Evolutionary conservation across 23 red algal species (phyloP), one percentile per base, ranked within the genome.

Genomic region (Agarophyton chilense): DNA sequence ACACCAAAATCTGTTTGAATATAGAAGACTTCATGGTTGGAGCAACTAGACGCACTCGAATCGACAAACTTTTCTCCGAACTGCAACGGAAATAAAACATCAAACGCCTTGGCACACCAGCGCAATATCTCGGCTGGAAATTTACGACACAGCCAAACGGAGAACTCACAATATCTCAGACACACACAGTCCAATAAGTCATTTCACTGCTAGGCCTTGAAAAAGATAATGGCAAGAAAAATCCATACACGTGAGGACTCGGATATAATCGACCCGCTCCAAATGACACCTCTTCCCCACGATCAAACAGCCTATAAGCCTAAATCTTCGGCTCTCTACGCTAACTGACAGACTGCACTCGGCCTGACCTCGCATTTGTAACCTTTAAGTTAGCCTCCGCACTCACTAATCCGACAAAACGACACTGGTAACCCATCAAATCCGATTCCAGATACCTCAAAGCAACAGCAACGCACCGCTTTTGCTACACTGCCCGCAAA

Each of bases 301-400:
- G n/a, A 41, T 24, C 68, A 22, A 7, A 16, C 4, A 29, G n/a
- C 16, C 68, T 44, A 8, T 74, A 44, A 6, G 68, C 68, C 6
- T 13, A 74, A 38, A 22, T 74, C 42, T 6, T 47, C 7, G 68
- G 68, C 7, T 24, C 33, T 13, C 68, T 74, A 13, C 22, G 68
- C 18, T 74, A 19, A 13, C 21, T 74, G 25, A 8, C 68, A 35
- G 68, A 74, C 68, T 74, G 36, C 36, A 74, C 68, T 6, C 41
- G 68, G 28, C 68, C 68, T 8, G 68, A 74, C 34, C 6, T 74
- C 4, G 68, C 68, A 29, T 74, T 74, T 38, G 34, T 74, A 8
- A 39, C 68, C 6, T 74, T 24, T 9, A 74, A 74, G 42, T 24
- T 74, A 5, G 68, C 68, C 4, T 16, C 21, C 42, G 22, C 68